These are phyloP conservation scores for Trebouxiophyceae sp. DNA, from an alignment of 163 green algal genomes.

Conservation along the genomic window DNA sequence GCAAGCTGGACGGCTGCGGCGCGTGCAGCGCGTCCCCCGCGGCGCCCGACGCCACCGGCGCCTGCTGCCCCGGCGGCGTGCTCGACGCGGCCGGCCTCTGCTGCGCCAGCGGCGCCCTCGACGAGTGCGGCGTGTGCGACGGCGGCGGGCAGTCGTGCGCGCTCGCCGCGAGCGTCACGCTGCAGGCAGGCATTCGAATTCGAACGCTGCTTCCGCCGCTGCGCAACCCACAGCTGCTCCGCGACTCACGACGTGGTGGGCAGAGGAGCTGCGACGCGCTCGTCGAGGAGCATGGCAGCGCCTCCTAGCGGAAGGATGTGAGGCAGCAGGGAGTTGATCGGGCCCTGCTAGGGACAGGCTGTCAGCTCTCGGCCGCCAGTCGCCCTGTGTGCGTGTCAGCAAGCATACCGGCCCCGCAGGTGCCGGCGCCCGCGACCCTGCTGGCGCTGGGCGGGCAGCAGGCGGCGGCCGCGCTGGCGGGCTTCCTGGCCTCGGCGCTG, in stretches of 20 bases:
- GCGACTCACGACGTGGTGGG: no score
- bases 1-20: constrained; percentile 38
- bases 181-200: constrained; percentile 9
- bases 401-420: no score
- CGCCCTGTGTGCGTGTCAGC: no score
- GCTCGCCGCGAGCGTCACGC: constrained; percentile 4
- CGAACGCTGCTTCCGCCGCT: no score
- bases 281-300: no score
- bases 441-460: constrained; percentile 4
- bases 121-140: constrained; percentile 67
- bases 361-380: no score
- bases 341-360: no score
- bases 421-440: constrained; percentile 7
- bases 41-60: constrained; percentile 29
- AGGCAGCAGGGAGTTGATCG: no score
- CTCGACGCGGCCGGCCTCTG: constrained; percentile 48
- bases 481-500: constrained; percentile 5
- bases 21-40: constrained; percentile 29
- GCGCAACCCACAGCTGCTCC: no score
- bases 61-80: constrained; percentile 29
- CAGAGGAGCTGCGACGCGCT: no score
- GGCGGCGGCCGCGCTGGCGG: constrained; percentile 5
- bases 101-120: constrained; percentile 40
- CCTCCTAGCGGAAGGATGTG: no score
- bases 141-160: constrained; percentile 44